phyloP scores from a whole-genome alignment of 805 yeast genomes.

The Candida maesae region DNA sequence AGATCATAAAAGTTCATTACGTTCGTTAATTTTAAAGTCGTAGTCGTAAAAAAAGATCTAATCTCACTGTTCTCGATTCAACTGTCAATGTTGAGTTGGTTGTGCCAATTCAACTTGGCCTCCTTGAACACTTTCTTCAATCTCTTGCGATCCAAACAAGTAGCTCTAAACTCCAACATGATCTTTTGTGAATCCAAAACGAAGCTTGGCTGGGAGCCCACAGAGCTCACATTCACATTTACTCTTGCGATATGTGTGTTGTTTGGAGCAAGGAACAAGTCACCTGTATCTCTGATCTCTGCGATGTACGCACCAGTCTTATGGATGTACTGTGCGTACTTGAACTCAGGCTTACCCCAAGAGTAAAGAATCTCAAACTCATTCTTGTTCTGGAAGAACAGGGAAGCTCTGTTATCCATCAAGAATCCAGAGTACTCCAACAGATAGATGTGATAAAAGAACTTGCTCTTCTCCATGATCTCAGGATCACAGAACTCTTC shows the following conservation, averaged over 20 bases:
- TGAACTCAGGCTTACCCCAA: constrained; percentile 86
- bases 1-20: background rate
- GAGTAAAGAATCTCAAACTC: constrained; percentile 72
- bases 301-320: constrained; percentile 86
- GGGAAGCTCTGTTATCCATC: constrained; percentile 75
- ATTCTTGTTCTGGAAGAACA: constrained; percentile 47
- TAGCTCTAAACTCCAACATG: constrained; percentile 62
- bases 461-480: constrained; percentile 47
- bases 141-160: constrained; percentile 50
- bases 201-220: constrained; percentile 29
- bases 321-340: constrained; percentile 87
- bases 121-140: constrained; percentile 53
- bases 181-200: constrained; percentile 66
- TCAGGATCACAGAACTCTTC: constrained; percentile 42
- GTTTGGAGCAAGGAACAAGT: constrained; percentile 80
- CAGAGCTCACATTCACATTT: constrained; percentile 39
- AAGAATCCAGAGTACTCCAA: constrained; percentile 70
- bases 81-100: background rate
- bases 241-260: constrained; percentile 76
- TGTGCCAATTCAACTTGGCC: constrained; percentile 47
- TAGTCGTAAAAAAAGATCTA: no score
- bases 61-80: no score
- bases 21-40: no score
- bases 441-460: constrained; percentile 74
- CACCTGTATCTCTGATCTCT: constrained; percentile 76